Conservation (phyloP, 1,284 basidiomycete species). For the Grifola frondosa region DNA sequence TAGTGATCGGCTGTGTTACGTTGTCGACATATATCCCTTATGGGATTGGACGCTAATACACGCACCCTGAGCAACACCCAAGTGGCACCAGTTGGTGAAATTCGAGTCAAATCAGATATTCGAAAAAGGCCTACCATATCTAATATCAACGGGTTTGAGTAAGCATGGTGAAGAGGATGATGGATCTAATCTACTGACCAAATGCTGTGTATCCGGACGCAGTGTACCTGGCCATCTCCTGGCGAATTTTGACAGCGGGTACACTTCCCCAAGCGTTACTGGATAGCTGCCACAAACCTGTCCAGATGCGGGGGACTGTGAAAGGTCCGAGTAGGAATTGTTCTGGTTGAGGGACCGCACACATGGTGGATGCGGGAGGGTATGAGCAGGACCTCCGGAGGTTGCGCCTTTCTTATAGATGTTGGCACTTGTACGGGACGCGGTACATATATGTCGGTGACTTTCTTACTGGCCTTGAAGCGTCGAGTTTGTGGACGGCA, state of each 20-base stretch:
- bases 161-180: background rate
- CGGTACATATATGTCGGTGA: too few relatives aligned
- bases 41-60: too few relatives aligned
- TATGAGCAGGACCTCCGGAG: too few relatives aligned
- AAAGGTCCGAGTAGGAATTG: conserved; percentile 64
- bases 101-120: background rate
- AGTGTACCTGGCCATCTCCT: conserved; percentile 61
- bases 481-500: too few relatives aligned
- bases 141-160: conserved; percentile 18
- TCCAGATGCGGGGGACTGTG: conserved; percentile 25
- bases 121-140: conserved; percentile 33
- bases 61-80: too few relatives aligned
- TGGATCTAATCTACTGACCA: conserved; percentile 42
- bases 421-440: too few relatives aligned
- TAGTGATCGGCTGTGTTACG: conserved; percentile 69
- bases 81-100: background rate
- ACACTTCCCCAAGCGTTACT: conserved; percentile 78
- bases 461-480: too few relatives aligned
- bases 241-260: conserved; percentile 56
- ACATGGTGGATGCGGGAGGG: too few relatives aligned
- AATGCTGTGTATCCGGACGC: conserved; percentile 69
- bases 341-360: too few relatives aligned
- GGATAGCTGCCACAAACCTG: conserved; percentile 73
- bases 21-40: too few relatives aligned
- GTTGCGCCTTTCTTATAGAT: too few relatives aligned